Percentiles rank a stretch among this genome's conserved stretches.
phyloP scores from a whole-genome alignment of 768 basidiomycete genomes.

The Boletus rubropictus region DNA sequence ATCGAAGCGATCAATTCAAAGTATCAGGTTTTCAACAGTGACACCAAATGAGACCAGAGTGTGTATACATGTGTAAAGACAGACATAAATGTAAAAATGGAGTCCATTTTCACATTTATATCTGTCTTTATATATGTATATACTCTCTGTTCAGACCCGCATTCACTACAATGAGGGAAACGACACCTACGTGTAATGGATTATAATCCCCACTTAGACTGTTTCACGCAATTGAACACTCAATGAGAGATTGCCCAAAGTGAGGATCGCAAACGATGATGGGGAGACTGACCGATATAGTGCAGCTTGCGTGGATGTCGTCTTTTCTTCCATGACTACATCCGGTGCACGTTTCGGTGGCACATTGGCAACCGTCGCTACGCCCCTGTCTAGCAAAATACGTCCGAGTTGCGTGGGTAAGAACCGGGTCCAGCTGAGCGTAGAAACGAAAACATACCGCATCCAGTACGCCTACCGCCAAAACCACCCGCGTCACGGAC shows the following conservation, averaged over 20 bases:
- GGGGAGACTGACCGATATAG: conserved; percentile 71
- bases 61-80: neutral
- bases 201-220: conserved; percentile 90
- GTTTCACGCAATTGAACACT: neutral
- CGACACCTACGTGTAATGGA: conserved; percentile 67
- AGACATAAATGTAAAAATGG: neutral
- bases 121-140: too few relatives aligned
- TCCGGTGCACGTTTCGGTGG: conserved; percentile 84
- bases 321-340: conserved; percentile 84
- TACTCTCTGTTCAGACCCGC: conserved; percentile 7
- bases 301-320: conserved; percentile 74
- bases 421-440: conserved; percentile 1
- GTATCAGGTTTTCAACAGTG: neutral
- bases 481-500: conserved; percentile 95
- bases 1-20: conserved; percentile 2
- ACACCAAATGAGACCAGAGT: neutral
- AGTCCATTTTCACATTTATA: too few relatives aligned
- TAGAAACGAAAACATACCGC: conserved; percentile 44
- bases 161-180: neutral
- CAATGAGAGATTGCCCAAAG: conserved; percentile 4
- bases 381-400: conserved; percentile 68
- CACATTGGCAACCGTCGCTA: conserved; percentile 75
- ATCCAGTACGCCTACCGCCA: conserved; percentile 81
- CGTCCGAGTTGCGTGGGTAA: neutral
- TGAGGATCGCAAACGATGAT: neutral